phyloP scores from a whole-genome alignment of 139 green algal genomes.

The Chlorella sp. region DNA sequence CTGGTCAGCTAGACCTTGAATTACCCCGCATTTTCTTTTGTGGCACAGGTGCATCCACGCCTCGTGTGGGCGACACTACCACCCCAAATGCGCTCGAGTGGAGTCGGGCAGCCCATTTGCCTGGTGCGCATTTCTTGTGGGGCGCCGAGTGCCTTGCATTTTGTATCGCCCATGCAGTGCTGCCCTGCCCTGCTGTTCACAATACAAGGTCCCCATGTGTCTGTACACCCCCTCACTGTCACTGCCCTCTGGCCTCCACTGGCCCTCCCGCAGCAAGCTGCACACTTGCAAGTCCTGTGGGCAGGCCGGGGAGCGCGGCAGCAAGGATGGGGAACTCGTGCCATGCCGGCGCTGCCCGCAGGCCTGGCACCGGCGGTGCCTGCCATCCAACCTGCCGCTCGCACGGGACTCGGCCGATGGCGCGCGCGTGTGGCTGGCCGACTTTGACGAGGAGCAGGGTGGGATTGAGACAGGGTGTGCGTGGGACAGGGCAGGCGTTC shows the following conservation, averaged over 20 bases:
- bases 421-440: conserved; percentile 25
- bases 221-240: neutral
- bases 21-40: neutral
- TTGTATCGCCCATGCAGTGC: too few species aligned
- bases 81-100: conserved; percentile 44
- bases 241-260: neutral
- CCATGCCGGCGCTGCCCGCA: conserved; percentile 60
- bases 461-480: neutral
- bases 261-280: conserved; percentile 28
- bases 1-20: neutral
- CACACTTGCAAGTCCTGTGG: conserved; percentile 37
- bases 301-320: neutral
- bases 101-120: conserved; percentile 2
- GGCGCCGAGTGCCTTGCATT: too few species aligned
- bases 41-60: conserved; percentile 50
- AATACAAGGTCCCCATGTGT: neutral
- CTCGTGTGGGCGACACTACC: conserved; percentile 62
- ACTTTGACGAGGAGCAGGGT: conserved; percentile 2
- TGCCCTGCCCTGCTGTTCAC: neutral
- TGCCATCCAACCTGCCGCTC: conserved; percentile 35
- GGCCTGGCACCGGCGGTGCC: conserved; percentile 61
- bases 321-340: conserved; percentile 44
- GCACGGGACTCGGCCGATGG: neutral
- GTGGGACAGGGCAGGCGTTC: neutral
- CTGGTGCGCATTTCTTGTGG: conserved; percentile 12